Base-by-base conservation (phyloP, 2,329 filamentous ascomycete genomes). In the Fusarium sp. region DNA sequence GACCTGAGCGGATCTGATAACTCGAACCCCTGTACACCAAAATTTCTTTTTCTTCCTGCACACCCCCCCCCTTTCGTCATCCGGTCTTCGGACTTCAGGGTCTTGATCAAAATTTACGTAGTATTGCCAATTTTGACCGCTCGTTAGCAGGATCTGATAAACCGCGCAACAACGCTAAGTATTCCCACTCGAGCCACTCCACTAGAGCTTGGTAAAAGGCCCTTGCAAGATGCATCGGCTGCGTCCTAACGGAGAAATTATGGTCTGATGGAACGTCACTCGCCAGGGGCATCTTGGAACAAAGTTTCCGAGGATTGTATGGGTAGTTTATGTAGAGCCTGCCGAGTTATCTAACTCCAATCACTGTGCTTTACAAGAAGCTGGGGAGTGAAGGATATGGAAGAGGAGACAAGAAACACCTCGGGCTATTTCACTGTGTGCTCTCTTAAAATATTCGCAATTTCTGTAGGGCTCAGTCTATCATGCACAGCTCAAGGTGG, bases 1-100 rank as follows among this genome's bases (percentile, higher is more conserved):
- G 60, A 40, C 42, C 59, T 63, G 60, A 57, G 71, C 73, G 73
- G 73, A 75, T 75, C 73, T 71, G 73, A 75, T 76, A 75, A 75
- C 68, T 55, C 53, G 59, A 66, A 60, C 53, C 54, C 54, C 61
- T 51, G 52, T 34, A n/a, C 30, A 30, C 43, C 34, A 30, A 43
- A 42, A 44, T 58, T 34, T 45, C 25, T 29, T 47, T 46, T 52
- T 40, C 27, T 29, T 49, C n/a, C 8, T 22, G 18, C 38, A 64
- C 64, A 42, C 68, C 38, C 63, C 51, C 63, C 51, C 49, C 44
- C 29, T 29, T 40, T 47, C 15, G 38, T 49, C 24, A 38, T 65
- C 68, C 68, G 64, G 45, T 71, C 20, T 3, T 66, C 68, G 65
- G 68, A 69, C 54, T 43, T 61, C 18, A 52, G 38, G 62, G 27